Evolutionary conservation across 2,329 filamentous ascomycete genomes (phyloP).

Genomic region (Fusarium sp.): DNA sequence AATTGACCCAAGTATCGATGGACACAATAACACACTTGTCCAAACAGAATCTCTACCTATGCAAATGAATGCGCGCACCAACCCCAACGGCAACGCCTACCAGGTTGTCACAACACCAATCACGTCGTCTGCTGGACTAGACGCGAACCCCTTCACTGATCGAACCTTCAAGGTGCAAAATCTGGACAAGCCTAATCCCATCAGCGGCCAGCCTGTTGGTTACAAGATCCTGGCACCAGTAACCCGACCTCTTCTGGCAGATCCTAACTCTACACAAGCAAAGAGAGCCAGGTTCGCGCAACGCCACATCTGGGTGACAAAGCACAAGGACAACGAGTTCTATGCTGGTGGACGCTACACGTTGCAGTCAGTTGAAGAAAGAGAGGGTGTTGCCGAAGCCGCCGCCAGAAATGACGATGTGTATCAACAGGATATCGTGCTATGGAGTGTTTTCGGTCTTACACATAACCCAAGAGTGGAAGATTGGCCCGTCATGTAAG

Average conservation of each 20-base stretch:
- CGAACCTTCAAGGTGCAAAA: constrained; percentile 64
- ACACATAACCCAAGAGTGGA: constrained; percentile 12
- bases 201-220: constrained; percentile 58
- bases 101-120: constrained; percentile 58
- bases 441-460: constrained; percentile 16
- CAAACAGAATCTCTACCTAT: constrained; percentile 56
- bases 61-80: constrained; percentile 54
- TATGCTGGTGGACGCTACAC: constrained; percentile 58
- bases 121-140: constrained; percentile 57
- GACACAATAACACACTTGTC: constrained; percentile 65
- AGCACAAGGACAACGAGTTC: constrained; percentile 57
- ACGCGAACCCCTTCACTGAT: constrained; percentile 61
- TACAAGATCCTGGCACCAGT: constrained; percentile 59
- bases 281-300: constrained; percentile 55
- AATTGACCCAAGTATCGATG: constrained; percentile 74
- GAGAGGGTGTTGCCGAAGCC: constrained; percentile 7
- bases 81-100: constrained; percentile 62
- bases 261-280: constrained; percentile 54
- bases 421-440: constrained; percentile 10
- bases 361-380: neutral
- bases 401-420: constrained; percentile 16
- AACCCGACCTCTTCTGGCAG: constrained; percentile 55
- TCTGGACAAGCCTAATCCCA: constrained; percentile 53
- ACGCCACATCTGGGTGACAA: constrained; percentile 60
- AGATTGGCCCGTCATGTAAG: constrained; percentile 16